Base-by-base conservation (phyloP, 768 basidiomycete genomes). In the Phaffia australis region DNA sequence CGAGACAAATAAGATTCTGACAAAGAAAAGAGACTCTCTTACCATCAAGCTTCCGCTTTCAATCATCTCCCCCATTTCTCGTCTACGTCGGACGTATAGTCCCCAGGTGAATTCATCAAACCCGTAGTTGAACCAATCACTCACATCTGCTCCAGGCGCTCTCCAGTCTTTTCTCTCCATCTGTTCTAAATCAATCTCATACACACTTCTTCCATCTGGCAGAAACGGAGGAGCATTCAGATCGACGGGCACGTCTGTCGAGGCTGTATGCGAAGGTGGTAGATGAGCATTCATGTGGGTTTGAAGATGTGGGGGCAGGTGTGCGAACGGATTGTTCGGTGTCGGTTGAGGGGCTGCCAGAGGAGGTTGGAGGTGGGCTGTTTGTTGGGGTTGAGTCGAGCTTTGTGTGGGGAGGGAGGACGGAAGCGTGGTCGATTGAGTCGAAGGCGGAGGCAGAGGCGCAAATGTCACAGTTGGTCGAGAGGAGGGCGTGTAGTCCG, bases 121-220 rank as follows among this genome's bases (percentile, higher is more conserved):
- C 0, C 95, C 95, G 71, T 95, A 98, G 77, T 99, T 98, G 78
- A 99, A 99, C 87, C 92, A 99, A 78, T 97, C 93, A 71, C 88
- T 87, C 69, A 95, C 81, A 79, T 95, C 91, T 4, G 88, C 85
- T 46, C 95, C 95, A 9, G 92, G 87, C 66, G 85, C 78, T 69
- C 95, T 80, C 95, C 95, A 99, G 4, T 86, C 85, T 73, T 94
- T 94, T 69, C 89, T 87, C 11, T 81, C 77, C 79, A 87, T 80
- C 30, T 83, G 83, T 55, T 75, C 81, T 58, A 94, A 72, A 74
- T 95, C 93, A 30, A 91, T 81, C 64, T 95, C 92, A 47, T 89
- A 83, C 54, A 95, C 87, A 16, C 56, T 51, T n/a, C 63, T 30
- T 16, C 35, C 35, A 46, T 63, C 63, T 9, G 67, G 67, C 21